These are phyloP conservation scores for Fusarium annulatum DNA, from an alignment of 2,329 filamentous ascomycete species.

Conservation along the genomic window DNA sequence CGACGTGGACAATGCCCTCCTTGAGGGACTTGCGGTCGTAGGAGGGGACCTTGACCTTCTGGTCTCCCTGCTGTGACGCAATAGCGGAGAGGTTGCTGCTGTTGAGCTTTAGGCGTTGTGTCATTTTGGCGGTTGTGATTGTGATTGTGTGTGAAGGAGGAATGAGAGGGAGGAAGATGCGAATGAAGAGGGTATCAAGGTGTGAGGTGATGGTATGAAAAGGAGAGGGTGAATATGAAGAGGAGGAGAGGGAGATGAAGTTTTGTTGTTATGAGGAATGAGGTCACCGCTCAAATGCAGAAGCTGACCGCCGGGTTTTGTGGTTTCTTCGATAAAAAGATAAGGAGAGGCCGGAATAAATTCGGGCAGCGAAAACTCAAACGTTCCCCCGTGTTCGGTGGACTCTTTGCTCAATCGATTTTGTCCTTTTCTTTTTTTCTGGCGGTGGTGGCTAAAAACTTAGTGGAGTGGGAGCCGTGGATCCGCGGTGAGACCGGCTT, in stretches of 20 bases:
- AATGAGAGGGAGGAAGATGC: background rate
- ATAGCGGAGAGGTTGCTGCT: conserved; percentile 41
- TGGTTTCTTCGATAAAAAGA: background rate
- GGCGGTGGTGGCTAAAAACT: conserved; percentile 20
- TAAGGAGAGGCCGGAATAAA: conserved; percentile 28
- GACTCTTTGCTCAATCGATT: background rate
- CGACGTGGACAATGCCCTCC: conserved; percentile 66
- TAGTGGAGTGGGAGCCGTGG: conserved; percentile 8
- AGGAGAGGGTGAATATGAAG: background rate
- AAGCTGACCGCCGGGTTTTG: conserved; percentile 40
- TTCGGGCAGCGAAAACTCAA: conserved; percentile 29
- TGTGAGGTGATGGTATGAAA: background rate
- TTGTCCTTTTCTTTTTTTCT: background rate
- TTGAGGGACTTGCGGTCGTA: conserved; percentile 60
- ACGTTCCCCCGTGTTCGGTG: conserved; percentile 34
- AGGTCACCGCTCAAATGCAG: conserved; percentile 28
- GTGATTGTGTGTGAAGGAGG: background rate
- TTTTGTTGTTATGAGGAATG: conserved; percentile 28
- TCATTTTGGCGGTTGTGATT: conserved; percentile 14
- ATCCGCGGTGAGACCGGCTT: conserved; percentile 5
- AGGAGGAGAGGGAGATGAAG: background rate
- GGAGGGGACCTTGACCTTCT: conserved; percentile 49
- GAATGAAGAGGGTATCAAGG: background rate
- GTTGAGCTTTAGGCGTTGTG: conserved; percentile 44
- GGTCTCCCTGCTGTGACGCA: conserved; percentile 35